A percentile compares a stretch with the other conserved stretches of the same genome.
Conservation (phyloP, 768 basidiomycete genomes). For the Trametopsis cervina region DNA sequence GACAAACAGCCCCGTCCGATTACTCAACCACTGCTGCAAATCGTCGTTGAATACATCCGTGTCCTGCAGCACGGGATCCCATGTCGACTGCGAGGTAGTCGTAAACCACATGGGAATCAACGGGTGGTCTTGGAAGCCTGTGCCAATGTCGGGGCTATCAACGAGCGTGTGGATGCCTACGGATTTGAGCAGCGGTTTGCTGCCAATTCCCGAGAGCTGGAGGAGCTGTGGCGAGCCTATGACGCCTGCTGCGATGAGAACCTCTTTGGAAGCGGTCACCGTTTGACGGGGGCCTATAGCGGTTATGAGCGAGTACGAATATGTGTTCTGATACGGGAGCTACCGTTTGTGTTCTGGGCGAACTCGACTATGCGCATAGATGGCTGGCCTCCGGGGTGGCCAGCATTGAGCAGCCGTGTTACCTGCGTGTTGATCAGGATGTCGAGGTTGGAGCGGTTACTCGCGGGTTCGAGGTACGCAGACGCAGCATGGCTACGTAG, state of each 20-base stretch:
- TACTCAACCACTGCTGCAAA: constrained; percentile 22
- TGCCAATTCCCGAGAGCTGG: constrained; percentile 14
- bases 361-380: constrained; percentile 5
- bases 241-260: constrained; percentile 21
- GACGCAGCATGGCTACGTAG: constrained; percentile 14
- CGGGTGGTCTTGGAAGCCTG: constrained; percentile 13
- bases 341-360: background rate
- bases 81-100: constrained; percentile 5
- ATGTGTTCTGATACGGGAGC: too few species aligned
- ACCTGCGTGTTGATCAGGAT: constrained; percentile 15
- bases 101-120: constrained; percentile 1
- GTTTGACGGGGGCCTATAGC: background rate
- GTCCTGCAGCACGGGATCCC: constrained; percentile 8
- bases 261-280: constrained; percentile 17
- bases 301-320: background rate
- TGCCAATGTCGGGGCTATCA: constrained; percentile 24
- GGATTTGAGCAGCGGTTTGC: background rate
- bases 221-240: constrained; percentile 23
- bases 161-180: constrained; percentile 21
- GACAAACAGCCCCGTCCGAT: constrained; percentile 24
- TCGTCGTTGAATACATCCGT: constrained; percentile 9
- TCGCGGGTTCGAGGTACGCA: constrained; percentile 15
- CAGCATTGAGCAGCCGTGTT: constrained; percentile 5
- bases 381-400: background rate
- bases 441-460: constrained; percentile 15